phyloP scores from a whole-genome alignment of 2,329 filamentous ascomycete genomes.

The Orbilia oligospora region DNA sequence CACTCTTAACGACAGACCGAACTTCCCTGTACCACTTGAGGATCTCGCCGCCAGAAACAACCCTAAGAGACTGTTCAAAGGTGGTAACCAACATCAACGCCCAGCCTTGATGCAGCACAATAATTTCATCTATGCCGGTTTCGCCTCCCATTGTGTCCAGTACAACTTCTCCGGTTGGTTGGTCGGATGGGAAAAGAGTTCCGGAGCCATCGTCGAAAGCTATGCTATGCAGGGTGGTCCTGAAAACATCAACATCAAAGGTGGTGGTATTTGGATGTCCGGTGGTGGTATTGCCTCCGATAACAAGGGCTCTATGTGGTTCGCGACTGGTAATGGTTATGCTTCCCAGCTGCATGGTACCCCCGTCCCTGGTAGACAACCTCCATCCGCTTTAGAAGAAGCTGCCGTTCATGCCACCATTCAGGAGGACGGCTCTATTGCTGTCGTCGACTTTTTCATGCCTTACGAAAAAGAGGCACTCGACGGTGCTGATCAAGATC shows the following conservation, averaged over 20 bases:
- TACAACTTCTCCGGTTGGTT: slow-evolving; percentile 72
- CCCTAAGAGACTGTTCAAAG: slow-evolving; percentile 68
- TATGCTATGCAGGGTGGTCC: slow-evolving; percentile 69
- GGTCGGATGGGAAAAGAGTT: slow-evolving; percentile 70
- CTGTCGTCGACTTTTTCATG: slow-evolving; percentile 71
- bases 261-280: slow-evolving; percentile 71
- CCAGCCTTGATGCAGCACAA: slow-evolving; percentile 69
- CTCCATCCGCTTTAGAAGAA: slow-evolving; percentile 70
- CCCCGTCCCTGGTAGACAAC: slow-evolving; percentile 69
- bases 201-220: slow-evolving; percentile 68
- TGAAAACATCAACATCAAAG: slow-evolving; percentile 66
- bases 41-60: slow-evolving; percentile 69
- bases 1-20: slow-evolving; percentile 67
- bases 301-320: slow-evolving; percentile 69
- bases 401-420: slow-evolving; percentile 71
- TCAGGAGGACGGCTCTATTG: slow-evolving; percentile 68
- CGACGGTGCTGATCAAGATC: slow-evolving; percentile 71
- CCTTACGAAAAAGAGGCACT: slow-evolving; percentile 70
- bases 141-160: slow-evolving; percentile 71
- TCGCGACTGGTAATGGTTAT: slow-evolving; percentile 70
- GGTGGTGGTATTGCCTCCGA: slow-evolving; percentile 70
- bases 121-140: slow-evolving; percentile 70
- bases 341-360: slow-evolving; percentile 69
- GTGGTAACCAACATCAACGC: slow-evolving; percentile 70
- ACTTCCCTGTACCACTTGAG: slow-evolving; percentile 69